Conservation (phyloP, 164 flowering plant species). For the Euptelea pleiosperma region DNA sequence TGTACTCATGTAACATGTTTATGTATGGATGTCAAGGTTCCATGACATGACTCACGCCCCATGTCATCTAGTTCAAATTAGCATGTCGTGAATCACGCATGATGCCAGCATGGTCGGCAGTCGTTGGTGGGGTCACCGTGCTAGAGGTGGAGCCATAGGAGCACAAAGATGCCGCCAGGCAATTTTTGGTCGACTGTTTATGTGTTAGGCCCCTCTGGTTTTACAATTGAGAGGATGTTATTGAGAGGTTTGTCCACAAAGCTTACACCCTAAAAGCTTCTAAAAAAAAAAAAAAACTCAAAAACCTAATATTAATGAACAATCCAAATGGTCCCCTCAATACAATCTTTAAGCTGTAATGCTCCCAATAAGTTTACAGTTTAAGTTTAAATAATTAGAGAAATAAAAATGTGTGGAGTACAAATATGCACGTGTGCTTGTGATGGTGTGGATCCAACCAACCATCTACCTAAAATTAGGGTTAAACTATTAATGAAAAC, state of each 20-base stretch:
- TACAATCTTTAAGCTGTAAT: constrained; percentile 2
- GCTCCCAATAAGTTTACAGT: constrained; percentile 10
- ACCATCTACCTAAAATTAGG: constrained; percentile 22
- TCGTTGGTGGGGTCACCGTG: background rate
- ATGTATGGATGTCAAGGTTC: constrained; percentile 1
- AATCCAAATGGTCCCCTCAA: constrained; percentile 18
- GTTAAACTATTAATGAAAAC: constrained; percentile 8
- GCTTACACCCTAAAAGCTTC: no score
- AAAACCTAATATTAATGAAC: no score
- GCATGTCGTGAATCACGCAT: no score
- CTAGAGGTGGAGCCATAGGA: constrained; percentile 1
- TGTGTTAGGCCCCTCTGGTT: background rate
- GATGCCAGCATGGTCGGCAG: constrained; percentile 10
- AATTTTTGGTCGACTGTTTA: no score
- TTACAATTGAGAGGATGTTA: background rate
- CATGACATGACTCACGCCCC: background rate
- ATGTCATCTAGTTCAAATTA: background rate
- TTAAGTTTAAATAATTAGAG: background rate
- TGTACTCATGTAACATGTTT: background rate
- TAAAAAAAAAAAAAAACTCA: no score
- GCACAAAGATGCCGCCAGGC: background rate
- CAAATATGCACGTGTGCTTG: constrained; percentile 36
- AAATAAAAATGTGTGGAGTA: constrained; percentile 12
- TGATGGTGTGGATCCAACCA: constrained; percentile 27
- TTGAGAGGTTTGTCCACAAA: no score